Evolutionary conservation across 1,284 basidiomycete species (phyloP).

Genomic region (Irpex rosettiformis): DNA sequence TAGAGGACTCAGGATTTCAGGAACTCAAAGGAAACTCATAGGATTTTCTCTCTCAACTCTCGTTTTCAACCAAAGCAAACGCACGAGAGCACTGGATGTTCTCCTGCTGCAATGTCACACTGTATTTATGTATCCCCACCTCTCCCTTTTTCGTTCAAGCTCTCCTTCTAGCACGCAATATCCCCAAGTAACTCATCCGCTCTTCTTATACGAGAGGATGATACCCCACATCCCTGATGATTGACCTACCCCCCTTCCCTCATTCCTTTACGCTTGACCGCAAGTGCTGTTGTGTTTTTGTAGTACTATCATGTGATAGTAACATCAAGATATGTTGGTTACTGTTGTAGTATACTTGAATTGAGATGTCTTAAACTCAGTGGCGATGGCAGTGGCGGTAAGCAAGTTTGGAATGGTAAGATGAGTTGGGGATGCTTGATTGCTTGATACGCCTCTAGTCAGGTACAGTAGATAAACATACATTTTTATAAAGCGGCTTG

Average conservation of each 20-base stretch:
- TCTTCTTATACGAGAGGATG: not conserved
- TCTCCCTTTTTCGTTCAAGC: not conserved
- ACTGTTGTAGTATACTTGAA: not conserved
- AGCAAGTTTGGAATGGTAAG: too few species aligned
- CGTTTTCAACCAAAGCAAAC: not conserved
- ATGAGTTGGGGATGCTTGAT: too few species aligned
- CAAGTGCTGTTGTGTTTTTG: not conserved
- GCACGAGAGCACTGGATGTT: not conserved
- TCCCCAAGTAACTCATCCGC: not conserved
- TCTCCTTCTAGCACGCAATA: not conserved
- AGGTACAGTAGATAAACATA: too few species aligned
- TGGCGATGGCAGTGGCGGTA: not conserved
- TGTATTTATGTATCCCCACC: not conserved
- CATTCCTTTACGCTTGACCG: not conserved
- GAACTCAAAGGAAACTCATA: not conserved
- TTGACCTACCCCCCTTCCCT: not conserved
- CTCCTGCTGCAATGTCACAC: not conserved
- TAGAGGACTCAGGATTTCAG: conserved; percentile 22
- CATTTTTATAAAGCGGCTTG: too few species aligned
- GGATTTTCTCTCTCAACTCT: not conserved
- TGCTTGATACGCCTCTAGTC: too few species aligned
- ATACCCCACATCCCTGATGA: not conserved
- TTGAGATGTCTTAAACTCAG: not conserved
- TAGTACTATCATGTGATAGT: not conserved
- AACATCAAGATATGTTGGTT: not conserved